Evolutionary conservation across 805 yeast genomes (phyloP).

Genomic region (Geotrichum ghanense): DNA sequence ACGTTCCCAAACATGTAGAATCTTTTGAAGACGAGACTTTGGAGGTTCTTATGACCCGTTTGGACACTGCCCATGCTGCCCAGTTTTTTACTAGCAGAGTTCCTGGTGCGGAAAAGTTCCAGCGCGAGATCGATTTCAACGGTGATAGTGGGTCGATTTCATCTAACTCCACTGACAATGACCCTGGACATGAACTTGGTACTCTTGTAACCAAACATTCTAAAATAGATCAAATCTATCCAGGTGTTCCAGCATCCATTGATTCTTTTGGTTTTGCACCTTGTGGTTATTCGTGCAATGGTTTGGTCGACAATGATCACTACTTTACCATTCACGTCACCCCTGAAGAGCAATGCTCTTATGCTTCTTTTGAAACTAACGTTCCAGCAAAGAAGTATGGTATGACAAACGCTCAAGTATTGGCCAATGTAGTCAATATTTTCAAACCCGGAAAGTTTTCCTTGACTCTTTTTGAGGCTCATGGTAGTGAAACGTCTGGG

Average conservation of each 20-base stretch:
- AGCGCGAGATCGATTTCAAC: constrained; percentile 24
- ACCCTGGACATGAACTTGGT: constrained; percentile 80
- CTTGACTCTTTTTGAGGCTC: constrained; percentile 37
- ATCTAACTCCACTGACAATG: constrained; percentile 29
- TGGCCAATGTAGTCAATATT: constrained; percentile 46
- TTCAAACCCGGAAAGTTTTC: constrained; percentile 73
- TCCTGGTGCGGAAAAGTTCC: constrained; percentile 22
- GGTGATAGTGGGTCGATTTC: constrained; percentile 12
- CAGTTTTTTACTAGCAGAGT: constrained; percentile 47
- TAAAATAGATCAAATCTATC: constrained; percentile 51
- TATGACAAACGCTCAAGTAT: constrained; percentile 39
- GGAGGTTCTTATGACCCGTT: constrained; percentile 84
- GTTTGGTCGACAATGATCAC: constrained; percentile 48
- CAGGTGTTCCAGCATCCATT: constrained; percentile 29
- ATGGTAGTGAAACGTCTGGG: constrained; percentile 8
- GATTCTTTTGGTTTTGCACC: constrained; percentile 91
- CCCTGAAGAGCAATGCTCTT: constrained; percentile 89
- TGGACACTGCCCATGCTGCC: constrained; percentile 44
- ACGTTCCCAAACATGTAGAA: not conserved
- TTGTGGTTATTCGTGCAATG: constrained; percentile 90
- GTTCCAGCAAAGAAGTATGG: constrained; percentile 38
- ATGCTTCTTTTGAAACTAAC: constrained; percentile 91
- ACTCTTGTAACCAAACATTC: constrained; percentile 50
- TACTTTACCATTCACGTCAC: constrained; percentile 87
- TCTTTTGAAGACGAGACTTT: constrained; percentile 51